Percentiles rank a stretch among this genome's conserved stretches.
Conservation (phyloP, 305 asterid genomes). For the Fraxinus nigra region DNA sequence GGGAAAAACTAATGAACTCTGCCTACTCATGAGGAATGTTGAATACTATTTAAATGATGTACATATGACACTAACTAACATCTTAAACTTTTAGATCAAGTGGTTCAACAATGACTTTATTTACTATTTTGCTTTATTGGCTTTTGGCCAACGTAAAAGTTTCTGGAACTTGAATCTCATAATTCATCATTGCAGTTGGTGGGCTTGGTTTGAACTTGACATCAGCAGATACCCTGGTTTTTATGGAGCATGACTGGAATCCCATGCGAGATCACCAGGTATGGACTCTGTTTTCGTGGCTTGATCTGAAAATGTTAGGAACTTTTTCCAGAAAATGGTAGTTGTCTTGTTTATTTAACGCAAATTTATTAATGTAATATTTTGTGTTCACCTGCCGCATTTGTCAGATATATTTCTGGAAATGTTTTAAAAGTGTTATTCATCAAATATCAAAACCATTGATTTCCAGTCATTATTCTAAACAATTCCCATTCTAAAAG, state of each 20-base stretch:
- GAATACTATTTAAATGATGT: not conserved
- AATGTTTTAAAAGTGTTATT: not conserved
- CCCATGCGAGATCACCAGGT: constrained; percentile 99
- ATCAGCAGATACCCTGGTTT: constrained; percentile 98
- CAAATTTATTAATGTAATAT: not conserved
- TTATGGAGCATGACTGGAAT: constrained; percentile 99
- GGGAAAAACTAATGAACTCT: not conserved
- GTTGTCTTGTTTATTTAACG: not conserved
- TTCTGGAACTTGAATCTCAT: constrained; percentile 17
- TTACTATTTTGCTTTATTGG: constrained; percentile 3
- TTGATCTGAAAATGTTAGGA: not conserved
- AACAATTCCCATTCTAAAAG: not conserved
- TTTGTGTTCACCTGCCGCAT: not conserved
- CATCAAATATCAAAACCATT: not conserved
- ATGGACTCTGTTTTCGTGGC: not conserved
- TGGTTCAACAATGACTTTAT: not conserved
- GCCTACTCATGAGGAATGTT: not conserved
- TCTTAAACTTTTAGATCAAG: not conserved
- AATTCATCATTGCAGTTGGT: constrained; percentile 64
- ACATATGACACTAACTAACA: not conserved
- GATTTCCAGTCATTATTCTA: not conserved
- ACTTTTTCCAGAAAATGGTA: not conserved
- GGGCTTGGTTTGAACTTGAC: constrained; percentile 98
- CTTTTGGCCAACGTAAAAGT: constrained; percentile 6
- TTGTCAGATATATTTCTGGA: not conserved